Evolutionary conservation across 805 yeast genomes (phyloP), one percentile per base, ranked within the genome.

Genomic region (Ogataea nonfermentans): DNA sequence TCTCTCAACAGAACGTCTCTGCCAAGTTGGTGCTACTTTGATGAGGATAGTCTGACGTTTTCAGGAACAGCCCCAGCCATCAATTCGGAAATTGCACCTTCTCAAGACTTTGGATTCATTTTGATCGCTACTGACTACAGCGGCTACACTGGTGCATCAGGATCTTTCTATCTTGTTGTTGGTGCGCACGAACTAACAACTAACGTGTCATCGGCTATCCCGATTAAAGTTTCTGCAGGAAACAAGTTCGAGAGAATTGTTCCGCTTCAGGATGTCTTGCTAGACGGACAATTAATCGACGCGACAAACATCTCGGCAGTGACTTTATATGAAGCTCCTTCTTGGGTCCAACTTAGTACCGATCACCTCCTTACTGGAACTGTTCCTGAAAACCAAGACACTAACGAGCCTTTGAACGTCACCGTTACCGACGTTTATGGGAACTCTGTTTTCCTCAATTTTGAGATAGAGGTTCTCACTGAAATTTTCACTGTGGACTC

Each of bases 171-270:
- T 44, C 66, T 93, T 25, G 67, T 83, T 17, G 83, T 91, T 25
- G 99, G 99, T 29, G 96, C 95, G 8, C 96, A 93, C 59, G 81
- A 76, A 46, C 71, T 93, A 47, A 73, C 88, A 26, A 81, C 93
- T 1, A 68, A 80, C 15, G 56, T 79, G 26, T 76, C 84, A 43
- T 71, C 73, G 33, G 70, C 78, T 2, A 63, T 78, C 20, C 61
- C 70, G 15, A 68, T 85, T 42, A 84, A 85, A 51, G 90, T 88
- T 2, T 82, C 93, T 6, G 74, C 72, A 15, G 78, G 79, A 32
- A 72, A 76, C 24, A 52, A 61, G 0, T 71, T 91, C 51, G 55
- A 69, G 17, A 71, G 77, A 43, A 58, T 68, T 2, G 66, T 89
- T 15, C 96, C 96, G 1, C 57, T 84, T 31, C 61, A 76, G 24